Base-by-base conservation (phyloP, 2,329 filamentous ascomycete genomes). In the Monilinia polystroma region DNA sequence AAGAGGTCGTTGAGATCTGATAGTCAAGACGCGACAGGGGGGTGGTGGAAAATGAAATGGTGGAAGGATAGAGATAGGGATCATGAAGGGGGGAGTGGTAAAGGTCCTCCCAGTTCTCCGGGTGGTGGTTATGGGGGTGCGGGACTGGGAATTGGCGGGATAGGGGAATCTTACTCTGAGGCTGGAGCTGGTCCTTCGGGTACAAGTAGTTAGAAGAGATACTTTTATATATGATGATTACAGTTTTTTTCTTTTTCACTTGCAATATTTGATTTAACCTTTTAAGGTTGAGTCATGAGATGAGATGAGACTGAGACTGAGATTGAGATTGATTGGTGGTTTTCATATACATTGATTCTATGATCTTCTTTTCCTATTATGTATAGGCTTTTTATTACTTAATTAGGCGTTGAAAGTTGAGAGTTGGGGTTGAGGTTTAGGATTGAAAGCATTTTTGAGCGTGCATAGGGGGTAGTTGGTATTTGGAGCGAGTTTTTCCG, bases 21-120 rank as follows among this genome's bases (percentile, higher is more conserved):
- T 35, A n/a, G 20, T 23, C 84, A 86, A 57, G 82, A 83, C 18
- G 80, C 83, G 0, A 74, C 85, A 0, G 80, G 82, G 6, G 82
- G 82, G 1, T 78, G 88, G 32, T 84, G 82, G 76, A 83, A 82
- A 51, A 75, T 87, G 69, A 80, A 78, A 38, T 89, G 86, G 86
- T 87, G 85, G 75, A 73, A 68, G 54, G 64, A 68, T 52, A 56
- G 43, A 16, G 26, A 43, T 41, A 32, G 29, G n/a, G 58, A 62
- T 51, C 12, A 32, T 32, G 52, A 32, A 16, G 64, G 29, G 18
- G 65, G 63, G 3, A 67, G 63, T 62, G 69, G 69, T 23, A 73
- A 70, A 64, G 72, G 64, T 0, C 68, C 72, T 45, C 72, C 72
- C 41, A 60, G 63, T 68, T 66, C 65, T 53, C 64, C 65, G 26